Conservation (phyloP, 129 eudicot genomes). For the Gnaphalium uliginosum region DNA sequence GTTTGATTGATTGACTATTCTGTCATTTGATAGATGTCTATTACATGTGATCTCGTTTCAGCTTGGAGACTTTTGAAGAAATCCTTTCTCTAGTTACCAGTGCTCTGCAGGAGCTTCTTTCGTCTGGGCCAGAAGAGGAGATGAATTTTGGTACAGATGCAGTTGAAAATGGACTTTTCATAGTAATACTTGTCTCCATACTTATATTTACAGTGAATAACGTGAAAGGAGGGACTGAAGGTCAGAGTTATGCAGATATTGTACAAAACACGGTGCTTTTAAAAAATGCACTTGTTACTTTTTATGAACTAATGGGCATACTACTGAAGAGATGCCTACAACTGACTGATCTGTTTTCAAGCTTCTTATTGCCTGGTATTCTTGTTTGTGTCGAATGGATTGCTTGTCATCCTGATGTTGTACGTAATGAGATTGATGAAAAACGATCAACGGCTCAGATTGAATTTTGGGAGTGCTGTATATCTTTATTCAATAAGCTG, state of each 20-base stretch:
- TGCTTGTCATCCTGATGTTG: conserved; percentile 54
- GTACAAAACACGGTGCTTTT: conserved; percentile 49
- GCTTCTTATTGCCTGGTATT: conserved; percentile 57
- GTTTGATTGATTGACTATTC: neutral
- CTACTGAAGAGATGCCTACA: conserved; percentile 49
- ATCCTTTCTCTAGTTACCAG: conserved; percentile 45
- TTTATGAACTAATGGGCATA: conserved; percentile 46
- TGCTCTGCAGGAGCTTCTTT: conserved; percentile 48
- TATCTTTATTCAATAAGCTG: conserved; percentile 50
- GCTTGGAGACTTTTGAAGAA: conserved; percentile 63
- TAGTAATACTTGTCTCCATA: conserved; percentile 51
- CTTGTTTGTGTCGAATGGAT: conserved; percentile 57
- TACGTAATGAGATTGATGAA: conserved; percentile 38
- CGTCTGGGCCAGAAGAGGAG: conserved; percentile 55
- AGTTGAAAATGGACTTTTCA: conserved; percentile 45
- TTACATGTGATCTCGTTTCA: conserved; percentile 17
- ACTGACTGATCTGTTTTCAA: conserved; percentile 44
- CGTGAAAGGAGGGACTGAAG: conserved; percentile 53
- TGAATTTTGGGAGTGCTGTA: conserved; percentile 49
- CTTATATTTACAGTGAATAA: conserved; percentile 57
- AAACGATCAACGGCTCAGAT: conserved; percentile 35
- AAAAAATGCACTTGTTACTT: conserved; percentile 43
- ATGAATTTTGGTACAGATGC: conserved; percentile 42
- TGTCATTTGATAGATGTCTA: neutral
- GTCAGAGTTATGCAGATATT: conserved; percentile 62